Base-by-base conservation (phyloP, 108 stramenopile genomes). In the Skeletonema costatum region DNA sequence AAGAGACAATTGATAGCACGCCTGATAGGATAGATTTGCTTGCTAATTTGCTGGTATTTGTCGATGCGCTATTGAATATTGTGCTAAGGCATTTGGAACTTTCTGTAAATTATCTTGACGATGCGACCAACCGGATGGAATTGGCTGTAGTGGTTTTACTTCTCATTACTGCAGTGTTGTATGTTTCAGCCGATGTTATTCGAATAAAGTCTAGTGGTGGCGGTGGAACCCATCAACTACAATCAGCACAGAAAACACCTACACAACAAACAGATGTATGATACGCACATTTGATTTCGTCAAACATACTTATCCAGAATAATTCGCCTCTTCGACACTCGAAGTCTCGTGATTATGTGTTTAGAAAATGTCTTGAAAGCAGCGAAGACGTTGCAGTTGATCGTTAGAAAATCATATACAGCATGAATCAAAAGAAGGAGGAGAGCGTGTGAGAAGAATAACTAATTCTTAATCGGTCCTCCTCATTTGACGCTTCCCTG, bases 21-120 rank as follows among this genome's bases (percentile, higher is more conserved):
- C 30, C n/a, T 7, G 68, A 70, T 19, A 56, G 31, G 44, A 70
- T 70, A 10, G 68, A 70, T 70, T 33, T 70, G 51, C 31, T 70
- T 38, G 68, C 68, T 3, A 70, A 70, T 56, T 32, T 32, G 16
- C 53, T 70, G 44, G 7, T 70, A 5, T 36, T 70, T n/a, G 21
- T 56, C 0, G 25, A 14, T 31, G n/a, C 68, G 0, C 7, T 70
- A 12, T 33, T 70, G 46, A 48, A 48, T 19, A 21, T 70, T n/a
- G 68, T 70, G 30, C 48, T 53, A 35, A 32, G 50, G 25, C 68
- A 48, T 32, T 30, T 48, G 4, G 32, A 53, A 25, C 44, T 21
- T n/a, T 50, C 68, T 51, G 4, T 25, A 25, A 12, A 31, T 25
- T 42, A 25, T 25, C 25, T 13, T 51, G 68, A 17, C 7, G 5